Percentiles rank a stretch among this genome's conserved stretches.
Conservation (phyloP, 345 rosid species). For the Citrus mangshanensis region DNA sequence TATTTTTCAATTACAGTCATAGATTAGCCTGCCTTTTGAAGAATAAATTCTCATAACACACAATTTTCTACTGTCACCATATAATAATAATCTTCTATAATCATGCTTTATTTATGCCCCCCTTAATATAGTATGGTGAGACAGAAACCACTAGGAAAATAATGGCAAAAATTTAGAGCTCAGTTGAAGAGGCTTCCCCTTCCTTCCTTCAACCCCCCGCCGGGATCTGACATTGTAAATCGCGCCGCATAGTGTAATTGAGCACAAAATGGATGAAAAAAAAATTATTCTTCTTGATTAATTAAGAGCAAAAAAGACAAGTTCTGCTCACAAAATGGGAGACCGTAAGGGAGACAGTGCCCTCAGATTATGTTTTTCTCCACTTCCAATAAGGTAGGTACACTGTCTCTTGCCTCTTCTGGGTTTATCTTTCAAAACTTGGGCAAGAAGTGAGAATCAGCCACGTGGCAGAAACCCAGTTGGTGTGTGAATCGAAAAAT, state of each 20-base stretch:
- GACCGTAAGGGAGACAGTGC: slow-evolving; percentile 38
- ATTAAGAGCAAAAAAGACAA: slow-evolving; percentile 27
- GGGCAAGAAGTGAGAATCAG: slow-evolving; percentile 6
- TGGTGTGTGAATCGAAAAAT: slow-evolving; percentile 10
- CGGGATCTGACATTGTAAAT: slow-evolving; percentile 26
- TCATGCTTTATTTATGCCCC: background rate
- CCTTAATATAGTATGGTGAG: background rate
- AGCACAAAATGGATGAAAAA: slow-evolving; percentile 1
- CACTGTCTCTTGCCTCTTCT: slow-evolving; percentile 5
- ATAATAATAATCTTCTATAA: background rate
- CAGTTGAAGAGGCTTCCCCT: background rate
- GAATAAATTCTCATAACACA: background rate
- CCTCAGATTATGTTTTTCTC: slow-evolving; percentile 21
- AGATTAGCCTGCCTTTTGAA: background rate
- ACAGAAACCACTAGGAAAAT: background rate
- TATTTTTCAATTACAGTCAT: slow-evolving; percentile 2
- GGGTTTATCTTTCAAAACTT: background rate
- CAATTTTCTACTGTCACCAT: background rate
- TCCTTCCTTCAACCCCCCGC: too few species aligned
- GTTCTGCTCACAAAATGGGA: slow-evolving; percentile 37
- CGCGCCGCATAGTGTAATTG: slow-evolving; percentile 16
- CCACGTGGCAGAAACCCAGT: slow-evolving; percentile 27
- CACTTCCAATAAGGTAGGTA: slow-evolving; percentile 15
- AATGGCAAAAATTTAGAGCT: slow-evolving; percentile 25
- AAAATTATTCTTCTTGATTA: slow-evolving; percentile 1